phyloP scores from a whole-genome alignment of 2,329 filamentous ascomycete species.

The Neonectria faginata region DNA sequence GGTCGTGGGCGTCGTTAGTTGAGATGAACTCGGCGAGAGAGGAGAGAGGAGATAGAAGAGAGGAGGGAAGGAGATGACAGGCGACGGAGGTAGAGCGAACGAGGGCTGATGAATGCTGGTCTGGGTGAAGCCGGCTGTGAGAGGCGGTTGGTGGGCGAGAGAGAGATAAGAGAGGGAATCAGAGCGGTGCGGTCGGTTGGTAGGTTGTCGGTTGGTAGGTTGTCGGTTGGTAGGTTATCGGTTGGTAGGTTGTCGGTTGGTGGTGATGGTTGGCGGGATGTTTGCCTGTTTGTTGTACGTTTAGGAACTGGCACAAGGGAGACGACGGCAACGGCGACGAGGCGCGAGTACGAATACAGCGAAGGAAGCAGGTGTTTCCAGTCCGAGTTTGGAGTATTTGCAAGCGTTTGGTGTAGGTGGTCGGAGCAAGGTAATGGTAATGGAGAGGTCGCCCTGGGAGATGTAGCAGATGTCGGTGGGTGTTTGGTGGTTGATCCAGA shows the following conservation, averaged over 20 bases:
- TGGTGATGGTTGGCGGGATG: constrained; percentile 3
- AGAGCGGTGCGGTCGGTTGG: background rate
- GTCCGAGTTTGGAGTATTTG: constrained; percentile 19
- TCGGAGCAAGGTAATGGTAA: constrained; percentile 20
- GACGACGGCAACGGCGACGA: constrained; percentile 6
- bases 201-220: background rate
- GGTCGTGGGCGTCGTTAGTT: background rate
- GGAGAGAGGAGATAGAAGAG: background rate
- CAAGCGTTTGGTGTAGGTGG: constrained; percentile 25
- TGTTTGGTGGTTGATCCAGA: constrained; percentile 44
- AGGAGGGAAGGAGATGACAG: background rate
- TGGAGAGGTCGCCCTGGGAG: constrained; percentile 21
- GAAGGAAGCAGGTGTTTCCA: constrained; percentile 13
- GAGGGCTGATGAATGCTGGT: constrained; percentile 12
- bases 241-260: background rate
- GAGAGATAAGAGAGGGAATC: constrained; percentile 34
- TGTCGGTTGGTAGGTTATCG: background rate
- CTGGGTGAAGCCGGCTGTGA: constrained; percentile 25
- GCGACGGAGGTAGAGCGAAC: constrained; percentile 17
- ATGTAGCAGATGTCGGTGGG: constrained; percentile 28
- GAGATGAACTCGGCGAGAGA: constrained; percentile 6
- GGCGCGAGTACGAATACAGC: background rate
- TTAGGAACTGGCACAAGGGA: constrained; percentile 7
- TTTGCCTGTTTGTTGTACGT: background rate
- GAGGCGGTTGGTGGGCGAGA: constrained; percentile 24